Base-by-base conservation (phyloP, 305 asterid genomes). In the Coffea humblotiana region DNA sequence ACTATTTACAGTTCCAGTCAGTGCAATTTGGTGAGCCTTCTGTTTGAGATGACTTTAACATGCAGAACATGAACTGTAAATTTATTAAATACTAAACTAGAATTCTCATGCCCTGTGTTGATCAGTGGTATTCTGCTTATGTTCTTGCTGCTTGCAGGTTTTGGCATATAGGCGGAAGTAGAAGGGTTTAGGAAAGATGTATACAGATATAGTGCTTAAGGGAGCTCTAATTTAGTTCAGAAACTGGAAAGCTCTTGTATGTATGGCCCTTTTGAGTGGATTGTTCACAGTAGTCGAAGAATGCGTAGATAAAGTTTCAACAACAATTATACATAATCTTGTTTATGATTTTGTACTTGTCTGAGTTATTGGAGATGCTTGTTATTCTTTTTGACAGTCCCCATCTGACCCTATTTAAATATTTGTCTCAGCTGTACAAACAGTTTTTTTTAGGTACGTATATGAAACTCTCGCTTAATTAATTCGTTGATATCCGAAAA, bases 1-100 rank as follows among this genome's bases (percentile, higher is more conserved):
- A 85, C 89, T 29, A 73, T 43, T 10, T 78, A 64, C 80, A 84
- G 81, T 84, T 90, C 85, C 77, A 88, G 84, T 78, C 91, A 85
- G 90, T 91, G 86, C 80, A 87, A 92, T 88, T 82, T 95, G 95
- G 99, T 95, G 81, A 88, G 87, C 72, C 54, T 71, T 48, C 32
- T 71, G 25, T 58, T 37, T 48, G 3, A 32, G 75, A 56, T 4
- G 32, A 29, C 40, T 23, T 54, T 61, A 8, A 21, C 40, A 37
- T 49, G 47, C 37, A 61, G 65, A 76, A 23, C 27, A 35, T n/a
- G 68, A 11, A 56, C 10, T 15, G 11, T 63, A 29, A 63, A 23
- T 52, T 9, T 5, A 72, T 29, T 27, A 48, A 60, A 68, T 13
- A 69, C 32, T 35, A 45, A 16, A 64, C 18, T 43, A 6, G 54